Conservation (phyloP, 1,284 basidiomycete species). For the Thecaphora frezii region DNA sequence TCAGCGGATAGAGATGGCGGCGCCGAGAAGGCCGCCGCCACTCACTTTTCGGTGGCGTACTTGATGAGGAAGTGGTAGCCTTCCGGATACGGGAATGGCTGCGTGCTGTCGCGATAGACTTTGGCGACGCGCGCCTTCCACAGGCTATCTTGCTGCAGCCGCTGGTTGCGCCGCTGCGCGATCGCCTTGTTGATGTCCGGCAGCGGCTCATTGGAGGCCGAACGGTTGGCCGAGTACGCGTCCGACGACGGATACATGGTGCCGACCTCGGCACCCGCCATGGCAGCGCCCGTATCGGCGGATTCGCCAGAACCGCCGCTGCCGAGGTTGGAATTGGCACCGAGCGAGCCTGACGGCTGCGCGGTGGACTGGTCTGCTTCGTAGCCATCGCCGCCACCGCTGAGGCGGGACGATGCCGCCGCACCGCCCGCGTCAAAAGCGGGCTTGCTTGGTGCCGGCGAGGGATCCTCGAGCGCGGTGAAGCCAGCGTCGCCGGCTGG, state of each 20-base stretch:
- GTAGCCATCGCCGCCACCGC: too few species aligned
- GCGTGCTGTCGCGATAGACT: slow-evolving; percentile 47
- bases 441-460: slow-evolving; percentile 9
- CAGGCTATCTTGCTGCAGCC: slow-evolving; percentile 36
- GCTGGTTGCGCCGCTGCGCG: slow-evolving; percentile 25
- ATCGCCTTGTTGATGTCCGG: slow-evolving; percentile 36
- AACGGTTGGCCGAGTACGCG: slow-evolving; percentile 8
- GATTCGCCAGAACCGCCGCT: too few species aligned
- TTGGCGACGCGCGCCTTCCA: slow-evolving; percentile 54
- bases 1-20: slow-evolving; percentile 23
- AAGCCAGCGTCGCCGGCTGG: slow-evolving; percentile 13
- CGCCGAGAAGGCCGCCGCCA: neutral
- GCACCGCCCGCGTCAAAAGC: neutral
- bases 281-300: neutral
- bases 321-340: too few species aligned
- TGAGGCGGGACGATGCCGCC: too few species aligned
- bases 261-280: neutral
- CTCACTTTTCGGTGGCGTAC: slow-evolving; percentile 50
- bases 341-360: too few species aligned
- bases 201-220: slow-evolving; percentile 28
- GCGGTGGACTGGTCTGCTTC: neutral
- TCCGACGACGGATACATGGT: neutral
- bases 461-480: slow-evolving; percentile 44
- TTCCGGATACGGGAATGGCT: slow-evolving; percentile 56
- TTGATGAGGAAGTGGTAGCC: slow-evolving; percentile 58